Evolutionary conservation across 768 basidiomycete species (phyloP).

Genomic region (Paxillus involutus): DNA sequence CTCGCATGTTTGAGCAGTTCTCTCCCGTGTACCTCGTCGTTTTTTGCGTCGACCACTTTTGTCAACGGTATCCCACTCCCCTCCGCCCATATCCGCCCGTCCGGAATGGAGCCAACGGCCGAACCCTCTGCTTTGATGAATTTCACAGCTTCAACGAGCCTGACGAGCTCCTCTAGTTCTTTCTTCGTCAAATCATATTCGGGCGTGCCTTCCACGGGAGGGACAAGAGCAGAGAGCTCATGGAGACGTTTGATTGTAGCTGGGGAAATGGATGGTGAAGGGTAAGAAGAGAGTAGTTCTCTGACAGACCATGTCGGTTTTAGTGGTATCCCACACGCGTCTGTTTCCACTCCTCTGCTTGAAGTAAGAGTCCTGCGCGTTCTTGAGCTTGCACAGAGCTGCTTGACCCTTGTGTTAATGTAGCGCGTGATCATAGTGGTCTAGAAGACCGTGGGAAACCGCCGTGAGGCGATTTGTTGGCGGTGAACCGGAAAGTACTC

Average conservation of each 20-base stretch:
- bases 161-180: conserved; percentile 71
- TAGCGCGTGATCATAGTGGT: neutral
- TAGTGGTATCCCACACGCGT: conserved; percentile 63
- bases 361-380: conserved; percentile 1
- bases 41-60: conserved; percentile 10
- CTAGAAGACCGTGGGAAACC: conserved; percentile 7
- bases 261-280: conserved; percentile 59
- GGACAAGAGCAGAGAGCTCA: conserved; percentile 67
- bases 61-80: conserved; percentile 35
- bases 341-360: conserved; percentile 34
- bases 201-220: conserved; percentile 58
- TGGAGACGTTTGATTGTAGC: conserved; percentile 64
- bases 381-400: neutral
- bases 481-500: too few species aligned
- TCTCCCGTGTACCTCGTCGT: conserved; percentile 36
- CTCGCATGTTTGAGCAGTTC: conserved; percentile 52
- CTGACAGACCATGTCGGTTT: conserved; percentile 81
- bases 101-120: conserved; percentile 32
- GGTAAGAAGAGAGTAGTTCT: conserved; percentile 74
- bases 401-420: conserved; percentile 2
- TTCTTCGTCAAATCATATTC: conserved; percentile 51
- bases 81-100: conserved; percentile 43
- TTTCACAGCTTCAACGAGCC: conserved; percentile 80
- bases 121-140: conserved; percentile 45
- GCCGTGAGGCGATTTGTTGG: neutral